Evolutionary conservation across 2,329 filamentous ascomycete genomes (phyloP).

Genomic region (Colletotrichum falcatum): DNA sequence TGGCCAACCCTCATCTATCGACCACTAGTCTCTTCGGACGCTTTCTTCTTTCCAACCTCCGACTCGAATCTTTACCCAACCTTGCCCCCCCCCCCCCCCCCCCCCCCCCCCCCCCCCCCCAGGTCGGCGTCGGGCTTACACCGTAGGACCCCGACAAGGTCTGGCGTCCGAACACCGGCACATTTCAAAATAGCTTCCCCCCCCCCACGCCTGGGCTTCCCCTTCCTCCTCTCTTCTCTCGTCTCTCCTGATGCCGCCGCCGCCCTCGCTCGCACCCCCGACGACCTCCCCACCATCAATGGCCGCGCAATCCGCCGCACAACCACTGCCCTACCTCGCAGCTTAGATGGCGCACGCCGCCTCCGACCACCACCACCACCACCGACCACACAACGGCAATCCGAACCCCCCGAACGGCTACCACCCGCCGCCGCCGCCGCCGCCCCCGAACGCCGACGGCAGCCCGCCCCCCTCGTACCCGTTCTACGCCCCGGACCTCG

Average conservation of each 20-base stretch:
- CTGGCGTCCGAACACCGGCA: not conserved
- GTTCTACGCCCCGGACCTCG: slow-evolving; percentile 32
- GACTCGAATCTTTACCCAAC: not conserved
- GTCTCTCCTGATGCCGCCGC: slow-evolving; percentile 11
- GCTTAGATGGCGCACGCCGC: slow-evolving; percentile 32
- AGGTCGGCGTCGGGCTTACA: not conserved
- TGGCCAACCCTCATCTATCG: not conserved
- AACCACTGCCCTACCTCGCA: slow-evolving; percentile 16
- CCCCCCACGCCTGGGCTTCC: not conserved
- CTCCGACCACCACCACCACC: slow-evolving; percentile 3
- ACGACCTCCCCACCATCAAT: slow-evolving; percentile 22
- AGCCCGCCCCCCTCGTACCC: slow-evolving; percentile 19
- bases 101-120: no score
- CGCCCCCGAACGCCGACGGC: not conserved
- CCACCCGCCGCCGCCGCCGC: not conserved
- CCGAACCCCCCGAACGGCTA: slow-evolving; percentile 19
- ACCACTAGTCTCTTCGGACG: slow-evolving; percentile 7
- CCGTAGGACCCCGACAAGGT: not conserved
- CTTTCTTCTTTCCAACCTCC: slow-evolving; percentile 22
- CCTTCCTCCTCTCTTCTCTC: not conserved
- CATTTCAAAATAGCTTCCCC: slow-evolving; percentile 15
- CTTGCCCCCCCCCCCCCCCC: no score
- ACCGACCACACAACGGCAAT: not conserved
- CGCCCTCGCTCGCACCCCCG: not conserved
- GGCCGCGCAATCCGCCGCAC: slow-evolving; percentile 31